phyloP scores from a whole-genome alignment of 208 protist species.

The Balamuthia mandrillaris region DNA sequence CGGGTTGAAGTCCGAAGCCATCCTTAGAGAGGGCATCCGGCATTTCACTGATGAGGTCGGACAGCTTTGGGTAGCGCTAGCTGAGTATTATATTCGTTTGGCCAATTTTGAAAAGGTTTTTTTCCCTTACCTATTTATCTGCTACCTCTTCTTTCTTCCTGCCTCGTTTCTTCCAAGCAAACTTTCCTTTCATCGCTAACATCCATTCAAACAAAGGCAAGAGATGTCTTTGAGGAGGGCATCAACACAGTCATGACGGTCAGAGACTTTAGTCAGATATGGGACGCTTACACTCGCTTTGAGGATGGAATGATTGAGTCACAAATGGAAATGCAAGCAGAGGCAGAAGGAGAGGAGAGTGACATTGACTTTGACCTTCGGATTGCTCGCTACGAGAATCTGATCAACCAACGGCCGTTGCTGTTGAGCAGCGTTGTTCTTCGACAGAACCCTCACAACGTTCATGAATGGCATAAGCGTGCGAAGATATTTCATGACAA shows the following conservation, averaged over 20 bases:
- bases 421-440: constrained; percentile 74
- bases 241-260: constrained; percentile 77
- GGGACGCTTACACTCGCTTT: constrained; percentile 83
- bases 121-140: not conserved
- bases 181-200: no score
- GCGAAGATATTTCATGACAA: constrained; percentile 64
- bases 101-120: constrained; percentile 75
- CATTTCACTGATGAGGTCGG: constrained; percentile 80
- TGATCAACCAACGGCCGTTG: constrained; percentile 76
- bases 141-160: not conserved
- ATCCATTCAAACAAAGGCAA: constrained; percentile 63
- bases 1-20: constrained; percentile 36
- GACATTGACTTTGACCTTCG: constrained; percentile 69
- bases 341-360: not conserved
- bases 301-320: constrained; percentile 59
- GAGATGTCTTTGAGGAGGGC: constrained; percentile 87
- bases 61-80: constrained; percentile 79
- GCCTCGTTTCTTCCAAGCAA: not conserved
- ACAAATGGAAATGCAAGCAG: constrained; percentile 44
- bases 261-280: constrained; percentile 83
- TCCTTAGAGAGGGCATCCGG: constrained; percentile 59
- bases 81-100: constrained; percentile 82
- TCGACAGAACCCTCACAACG: constrained; percentile 85
- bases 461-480: constrained; percentile 84
- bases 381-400: constrained; percentile 72